A percentile compares a stretch with the other conserved stretches of the same genome.
phyloP scores from a whole-genome alignment of 805 yeast genomes.

The Saccharomycopsis vini region DNA sequence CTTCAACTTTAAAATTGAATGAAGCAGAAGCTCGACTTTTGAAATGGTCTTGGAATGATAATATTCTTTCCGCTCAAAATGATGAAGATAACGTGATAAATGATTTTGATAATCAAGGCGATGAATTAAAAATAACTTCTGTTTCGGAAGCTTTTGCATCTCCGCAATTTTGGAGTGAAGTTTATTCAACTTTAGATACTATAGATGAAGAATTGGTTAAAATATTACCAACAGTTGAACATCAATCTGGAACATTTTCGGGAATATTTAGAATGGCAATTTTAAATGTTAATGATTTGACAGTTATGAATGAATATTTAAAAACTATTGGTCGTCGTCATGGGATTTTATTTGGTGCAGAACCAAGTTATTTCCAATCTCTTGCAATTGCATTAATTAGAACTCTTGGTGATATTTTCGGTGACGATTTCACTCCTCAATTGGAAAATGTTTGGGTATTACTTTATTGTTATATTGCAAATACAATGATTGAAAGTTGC shows the following conservation, averaged over 20 bases:
- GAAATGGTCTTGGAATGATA: slow-evolving; percentile 19
- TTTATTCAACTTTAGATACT: slow-evolving; percentile 13
- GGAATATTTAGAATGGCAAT: slow-evolving; percentile 20
- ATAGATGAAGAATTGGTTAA: slow-evolving; percentile 15
- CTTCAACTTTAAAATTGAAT: slow-evolving; percentile 9
- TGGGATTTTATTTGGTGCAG: slow-evolving; percentile 20
- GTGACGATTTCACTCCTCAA: slow-evolving; percentile 19
- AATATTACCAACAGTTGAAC: slow-evolving; percentile 16
- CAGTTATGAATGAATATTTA: slow-evolving; percentile 18
- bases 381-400: slow-evolving; percentile 19
- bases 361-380: slow-evolving; percentile 19
- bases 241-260: slow-evolving; percentile 19
- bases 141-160: slow-evolving; percentile 16
- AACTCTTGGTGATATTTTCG: slow-evolving; percentile 18
- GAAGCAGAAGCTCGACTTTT: slow-evolving; percentile 13
- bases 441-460: slow-evolving; percentile 22
- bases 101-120: too few relatives aligned
- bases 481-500: slow-evolving; percentile 24
- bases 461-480: slow-evolving; percentile 24
- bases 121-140: slow-evolving; percentile 6
- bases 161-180: slow-evolving; percentile 18
- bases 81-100: too few relatives aligned
- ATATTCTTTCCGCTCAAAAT: neutral
- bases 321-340: slow-evolving; percentile 19
- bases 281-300: slow-evolving; percentile 15